These are phyloP conservation scores for Xylariaceae sp. DNA, from an alignment of 2,329 filamentous ascomycete genomes.

Conservation along the genomic window DNA sequence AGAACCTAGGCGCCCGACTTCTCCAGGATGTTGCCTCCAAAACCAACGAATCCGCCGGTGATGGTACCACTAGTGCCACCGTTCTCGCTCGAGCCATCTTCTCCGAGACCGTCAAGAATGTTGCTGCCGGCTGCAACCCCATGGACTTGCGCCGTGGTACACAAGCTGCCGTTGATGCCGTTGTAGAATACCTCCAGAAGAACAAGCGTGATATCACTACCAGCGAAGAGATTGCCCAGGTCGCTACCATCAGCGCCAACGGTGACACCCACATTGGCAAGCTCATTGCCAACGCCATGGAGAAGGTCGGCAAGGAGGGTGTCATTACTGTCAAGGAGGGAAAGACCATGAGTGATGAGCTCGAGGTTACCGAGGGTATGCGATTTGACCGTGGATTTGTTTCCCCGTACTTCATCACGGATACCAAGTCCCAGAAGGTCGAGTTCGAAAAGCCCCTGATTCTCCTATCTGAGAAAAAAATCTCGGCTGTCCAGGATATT, in stretches of 20 bases:
- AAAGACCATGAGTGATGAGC: conserved; percentile 96
- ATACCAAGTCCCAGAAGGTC: conserved; percentile 96
- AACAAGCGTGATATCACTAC: conserved; percentile 99
- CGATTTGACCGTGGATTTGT: conserved; percentile 98
- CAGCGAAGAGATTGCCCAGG: conserved; percentile 93
- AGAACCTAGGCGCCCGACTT: conserved; percentile 95
- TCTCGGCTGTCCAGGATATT: conserved; percentile 98
- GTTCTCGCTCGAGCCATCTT: conserved; percentile 97
- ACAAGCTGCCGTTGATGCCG: conserved; percentile 91
- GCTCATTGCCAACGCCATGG: conserved; percentile 97
- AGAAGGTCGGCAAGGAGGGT: conserved; percentile 99
- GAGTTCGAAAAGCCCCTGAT: conserved; percentile 99
- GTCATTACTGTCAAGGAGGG: conserved; percentile 99
- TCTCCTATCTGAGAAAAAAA: conserved; percentile 99
- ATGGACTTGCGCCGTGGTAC: conserved; percentile 98
- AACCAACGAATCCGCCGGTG: conserved; percentile 98
- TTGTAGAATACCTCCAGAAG: conserved; percentile 88
- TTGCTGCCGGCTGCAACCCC: conserved; percentile 97
- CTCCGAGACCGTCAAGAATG: conserved; percentile 99
- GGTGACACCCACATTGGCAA: conserved; percentile 92
- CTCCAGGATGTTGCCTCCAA: conserved; percentile 98
- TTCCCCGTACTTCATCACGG: conserved; percentile 99
- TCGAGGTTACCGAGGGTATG: conserved; percentile 99
- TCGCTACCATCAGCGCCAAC: conserved; percentile 97
- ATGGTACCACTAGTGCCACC: conserved; percentile 96